Evolutionary conservation across 768 basidiomycete species (phyloP).

Genomic region (Suillus lakei): DNA sequence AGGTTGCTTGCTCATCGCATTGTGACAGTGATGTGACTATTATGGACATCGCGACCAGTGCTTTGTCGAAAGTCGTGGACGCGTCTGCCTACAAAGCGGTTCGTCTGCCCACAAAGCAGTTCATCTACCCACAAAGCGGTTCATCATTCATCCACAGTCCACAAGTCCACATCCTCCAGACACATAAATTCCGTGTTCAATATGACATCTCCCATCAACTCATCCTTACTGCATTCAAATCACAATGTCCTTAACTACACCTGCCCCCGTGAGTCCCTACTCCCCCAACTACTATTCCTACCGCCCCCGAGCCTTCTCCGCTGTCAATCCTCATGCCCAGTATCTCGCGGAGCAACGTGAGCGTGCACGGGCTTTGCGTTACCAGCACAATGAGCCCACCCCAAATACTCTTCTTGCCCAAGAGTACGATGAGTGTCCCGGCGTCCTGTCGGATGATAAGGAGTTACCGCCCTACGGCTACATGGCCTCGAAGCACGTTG

Average conservation of each 20-base stretch:
- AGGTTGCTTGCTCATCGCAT: neutral
- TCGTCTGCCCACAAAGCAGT: neutral
- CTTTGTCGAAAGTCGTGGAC: neutral
- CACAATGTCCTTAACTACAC: neutral
- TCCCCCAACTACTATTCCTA: neutral
- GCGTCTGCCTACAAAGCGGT: neutral
- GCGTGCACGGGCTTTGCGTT: neutral
- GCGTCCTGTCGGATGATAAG: no score
- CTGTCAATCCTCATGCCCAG: constrained; percentile 16
- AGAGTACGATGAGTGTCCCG: neutral
- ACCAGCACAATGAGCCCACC: constrained; percentile 5
- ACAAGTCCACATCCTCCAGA: neutral
- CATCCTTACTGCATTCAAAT: neutral
- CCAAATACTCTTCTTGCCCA: constrained; percentile 5
- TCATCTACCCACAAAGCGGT: neutral
- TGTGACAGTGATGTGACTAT: neutral
- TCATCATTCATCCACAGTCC: neutral
- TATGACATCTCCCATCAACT: neutral
- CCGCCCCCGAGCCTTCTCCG: neutral
- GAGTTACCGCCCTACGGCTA: no score
- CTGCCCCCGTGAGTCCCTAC: neutral
- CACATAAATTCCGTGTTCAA: neutral
- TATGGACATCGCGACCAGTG: neutral
- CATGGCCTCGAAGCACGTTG: neutral
- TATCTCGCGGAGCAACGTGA: constrained; percentile 19